These are phyloP conservation scores for Aspergillus intermedius DNA, from an alignment of 2,329 filamentous ascomycete genomes.

Conservation along the genomic window DNA sequence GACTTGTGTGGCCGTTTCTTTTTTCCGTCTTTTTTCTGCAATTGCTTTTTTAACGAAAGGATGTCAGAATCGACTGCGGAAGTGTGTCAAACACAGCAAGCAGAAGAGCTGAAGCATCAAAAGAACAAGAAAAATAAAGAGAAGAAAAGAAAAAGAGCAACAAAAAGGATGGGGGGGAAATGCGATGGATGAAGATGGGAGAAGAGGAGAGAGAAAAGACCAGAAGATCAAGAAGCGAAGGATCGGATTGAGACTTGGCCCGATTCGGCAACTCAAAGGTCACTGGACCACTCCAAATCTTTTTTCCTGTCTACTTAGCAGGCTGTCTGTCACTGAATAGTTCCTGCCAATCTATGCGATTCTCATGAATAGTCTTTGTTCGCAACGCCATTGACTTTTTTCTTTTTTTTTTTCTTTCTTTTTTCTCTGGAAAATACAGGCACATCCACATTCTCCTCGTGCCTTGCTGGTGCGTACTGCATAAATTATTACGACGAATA, in stretches of 20 bases:
- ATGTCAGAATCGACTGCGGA: slow-evolving; percentile 31
- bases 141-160: slow-evolving; percentile 14
- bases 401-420: background rate
- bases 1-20: slow-evolving; percentile 11
- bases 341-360: too few relatives aligned
- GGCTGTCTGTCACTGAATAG: too few relatives aligned
- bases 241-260: slow-evolving; percentile 16
- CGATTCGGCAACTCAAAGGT: slow-evolving; percentile 8
- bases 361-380: too few relatives aligned
- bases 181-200: slow-evolving; percentile 12
- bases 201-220: slow-evolving; percentile 11
- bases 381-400: background rate
- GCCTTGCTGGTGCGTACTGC: background rate
- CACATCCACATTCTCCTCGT: background rate
- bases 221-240: slow-evolving; percentile 10
- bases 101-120: slow-evolving; percentile 23
- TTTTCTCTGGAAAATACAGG: background rate
- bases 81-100: slow-evolving; percentile 43
- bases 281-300: slow-evolving; percentile 14
- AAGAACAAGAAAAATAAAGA: slow-evolving; percentile 20
- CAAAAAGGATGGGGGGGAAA: slow-evolving; percentile 11
- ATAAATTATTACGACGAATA: too few relatives aligned
- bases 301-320: slow-evolving; percentile 1
- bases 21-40: slow-evolving; percentile 7
- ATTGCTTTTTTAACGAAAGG: slow-evolving; percentile 28